Evolutionary conservation across 2,329 filamentous ascomycete genomes (phyloP).

Genomic region (Graphilbum sp.): DNA sequence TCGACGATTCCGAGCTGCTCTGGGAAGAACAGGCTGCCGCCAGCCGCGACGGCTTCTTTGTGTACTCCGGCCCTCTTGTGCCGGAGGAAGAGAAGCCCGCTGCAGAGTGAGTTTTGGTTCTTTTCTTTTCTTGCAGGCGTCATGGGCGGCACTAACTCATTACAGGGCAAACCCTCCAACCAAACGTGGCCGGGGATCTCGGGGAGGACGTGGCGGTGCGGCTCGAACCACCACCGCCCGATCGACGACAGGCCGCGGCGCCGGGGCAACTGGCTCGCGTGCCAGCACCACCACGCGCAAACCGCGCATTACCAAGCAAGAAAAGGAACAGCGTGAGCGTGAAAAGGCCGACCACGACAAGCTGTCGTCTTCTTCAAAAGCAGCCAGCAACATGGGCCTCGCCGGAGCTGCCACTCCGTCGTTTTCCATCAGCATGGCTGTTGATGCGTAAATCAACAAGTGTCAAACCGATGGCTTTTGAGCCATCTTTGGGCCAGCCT

Average conservation of each 20-base stretch:
- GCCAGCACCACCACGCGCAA: slow-evolving; percentile 62
- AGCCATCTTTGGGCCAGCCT: too few relatives aligned
- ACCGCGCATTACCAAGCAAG: slow-evolving; percentile 72
- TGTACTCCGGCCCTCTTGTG: slow-evolving; percentile 84
- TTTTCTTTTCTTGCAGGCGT: neutral
- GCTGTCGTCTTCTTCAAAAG: slow-evolving; percentile 2
- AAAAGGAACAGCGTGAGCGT: slow-evolving; percentile 63
- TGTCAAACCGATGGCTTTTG: too few relatives aligned
- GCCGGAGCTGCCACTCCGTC: slow-evolving; percentile 1
- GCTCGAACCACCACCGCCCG: slow-evolving; percentile 35
- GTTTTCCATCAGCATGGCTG: slow-evolving; percentile 9
- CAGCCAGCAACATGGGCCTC: slow-evolving; percentile 1
- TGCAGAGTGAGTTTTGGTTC: slow-evolving; percentile 26
- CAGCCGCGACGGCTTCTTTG: slow-evolving; percentile 92
- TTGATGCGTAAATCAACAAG: slow-evolving; percentile 7
- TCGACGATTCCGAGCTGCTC: slow-evolving; percentile 84
- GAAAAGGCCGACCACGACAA: slow-evolving; percentile 53
- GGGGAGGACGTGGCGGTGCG: slow-evolving; percentile 24
- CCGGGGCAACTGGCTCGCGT: slow-evolving; percentile 48
- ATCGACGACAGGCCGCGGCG: slow-evolving; percentile 40
- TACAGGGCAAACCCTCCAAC: slow-evolving; percentile 56
- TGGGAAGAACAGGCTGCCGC: slow-evolving; percentile 95
- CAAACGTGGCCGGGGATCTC: slow-evolving; percentile 45
- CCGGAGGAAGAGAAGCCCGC: slow-evolving; percentile 67
- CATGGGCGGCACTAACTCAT: slow-evolving; percentile 9